Conservation (phyloP, 75 land plant genomes). For the Selaginella moellendorffii region DNA sequence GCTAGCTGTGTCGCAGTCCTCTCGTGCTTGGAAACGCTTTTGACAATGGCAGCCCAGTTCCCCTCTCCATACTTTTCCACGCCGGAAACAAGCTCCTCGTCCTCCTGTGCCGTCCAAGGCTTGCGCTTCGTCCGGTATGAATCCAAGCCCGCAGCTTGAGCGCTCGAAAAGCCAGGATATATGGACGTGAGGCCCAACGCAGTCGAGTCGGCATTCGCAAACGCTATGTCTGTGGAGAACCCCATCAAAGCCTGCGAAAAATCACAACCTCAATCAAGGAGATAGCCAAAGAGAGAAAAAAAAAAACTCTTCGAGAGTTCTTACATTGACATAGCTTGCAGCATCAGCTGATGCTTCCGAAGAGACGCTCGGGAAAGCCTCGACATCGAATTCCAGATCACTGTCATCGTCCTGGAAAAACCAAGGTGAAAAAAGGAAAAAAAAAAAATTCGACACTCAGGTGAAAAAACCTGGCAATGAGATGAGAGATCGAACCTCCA, state of each 20-base stretch:
- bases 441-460: too few species aligned
- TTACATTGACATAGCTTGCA: constrained; percentile 81
- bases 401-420: constrained; percentile 73
- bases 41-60: constrained; percentile 76
- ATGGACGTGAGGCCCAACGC: background rate
- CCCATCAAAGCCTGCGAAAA: background rate
- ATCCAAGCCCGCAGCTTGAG: background rate
- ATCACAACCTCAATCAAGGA: too few species aligned
- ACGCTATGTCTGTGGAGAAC: background rate
- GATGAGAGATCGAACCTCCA: too few species aligned
- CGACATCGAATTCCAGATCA: constrained; percentile 74
- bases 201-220: background rate
- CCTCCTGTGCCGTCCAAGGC: constrained; percentile 77
- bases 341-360: constrained; percentile 48
- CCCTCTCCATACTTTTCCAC: constrained; percentile 88
- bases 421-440: too few species aligned
- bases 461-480: too few species aligned
- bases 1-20: constrained; percentile 85
- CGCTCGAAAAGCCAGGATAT: background rate
- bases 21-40: constrained; percentile 68
- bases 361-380: constrained; percentile 49
- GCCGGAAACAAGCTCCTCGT: constrained; percentile 66
- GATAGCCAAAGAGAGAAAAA: too few species aligned
- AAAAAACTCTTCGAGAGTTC: too few species aligned
- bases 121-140: constrained; percentile 48